These are phyloP conservation scores for Orbilia quercus DNA, from an alignment of 2,329 filamentous ascomycete genomes.

Conservation along the genomic window DNA sequence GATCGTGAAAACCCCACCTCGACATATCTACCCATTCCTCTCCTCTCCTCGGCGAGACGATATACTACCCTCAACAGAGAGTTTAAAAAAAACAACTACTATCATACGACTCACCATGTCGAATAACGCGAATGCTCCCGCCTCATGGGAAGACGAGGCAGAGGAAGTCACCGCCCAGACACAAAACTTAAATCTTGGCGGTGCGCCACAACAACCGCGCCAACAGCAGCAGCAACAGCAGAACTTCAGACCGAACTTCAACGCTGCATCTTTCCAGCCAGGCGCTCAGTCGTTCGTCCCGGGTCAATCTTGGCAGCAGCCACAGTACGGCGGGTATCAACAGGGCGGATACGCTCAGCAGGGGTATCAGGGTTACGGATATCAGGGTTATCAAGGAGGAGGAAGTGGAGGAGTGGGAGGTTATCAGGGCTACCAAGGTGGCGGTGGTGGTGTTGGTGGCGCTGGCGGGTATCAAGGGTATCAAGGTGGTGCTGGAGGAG, in stretches of 20 bases:
- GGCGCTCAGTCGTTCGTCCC: constrained; percentile 79
- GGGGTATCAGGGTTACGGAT: constrained; percentile 62
- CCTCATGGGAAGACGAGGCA: constrained; percentile 80
- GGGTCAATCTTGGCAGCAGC: constrained; percentile 67
- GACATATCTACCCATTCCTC: neutral
- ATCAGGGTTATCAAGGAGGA: constrained; percentile 63
- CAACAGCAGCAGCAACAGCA: constrained; percentile 64
- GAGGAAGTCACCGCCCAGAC: constrained; percentile 83
- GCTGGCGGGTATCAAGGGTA: constrained; percentile 63
- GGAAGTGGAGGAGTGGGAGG: constrained; percentile 60
- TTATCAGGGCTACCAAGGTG: constrained; percentile 64
- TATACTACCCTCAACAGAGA: neutral
- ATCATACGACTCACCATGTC: constrained; percentile 81
- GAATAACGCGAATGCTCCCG: constrained; percentile 70
- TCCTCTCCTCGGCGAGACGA: neutral
- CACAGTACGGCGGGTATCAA: neutral
- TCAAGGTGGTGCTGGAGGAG: constrained; percentile 9
- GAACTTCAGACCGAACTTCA: constrained; percentile 59
- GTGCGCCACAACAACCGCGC: constrained; percentile 78
- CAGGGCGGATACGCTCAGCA: constrained; percentile 66
- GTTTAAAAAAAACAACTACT: too few relatives aligned
- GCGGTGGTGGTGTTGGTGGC: constrained; percentile 67
- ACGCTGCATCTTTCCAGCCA: constrained; percentile 71
- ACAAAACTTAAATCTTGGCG: constrained; percentile 75
- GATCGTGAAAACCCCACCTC: constrained; percentile 2